Conservation (phyloP, 495 filamentous ascomycete species). For the Penicillium coprophilum region DNA sequence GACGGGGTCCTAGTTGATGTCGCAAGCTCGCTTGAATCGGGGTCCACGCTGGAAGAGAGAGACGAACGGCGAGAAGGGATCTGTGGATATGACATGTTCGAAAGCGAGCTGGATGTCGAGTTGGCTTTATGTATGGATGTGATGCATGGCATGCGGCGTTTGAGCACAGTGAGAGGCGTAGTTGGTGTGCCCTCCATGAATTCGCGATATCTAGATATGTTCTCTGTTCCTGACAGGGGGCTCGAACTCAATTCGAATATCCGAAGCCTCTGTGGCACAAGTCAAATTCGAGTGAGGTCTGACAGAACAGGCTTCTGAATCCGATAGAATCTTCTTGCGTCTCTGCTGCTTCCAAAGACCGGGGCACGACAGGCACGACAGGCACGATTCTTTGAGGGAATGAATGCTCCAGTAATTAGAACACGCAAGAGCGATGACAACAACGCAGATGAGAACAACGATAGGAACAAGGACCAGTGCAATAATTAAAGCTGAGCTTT, state of each 20-base stretch:
- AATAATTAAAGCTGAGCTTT: constrained; percentile 43
- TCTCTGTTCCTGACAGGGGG: constrained; percentile 19
- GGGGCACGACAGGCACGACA: constrained; percentile 15
- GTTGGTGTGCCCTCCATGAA: constrained; percentile 12
- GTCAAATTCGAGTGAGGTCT: neutral
- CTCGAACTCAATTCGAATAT: constrained; percentile 19
- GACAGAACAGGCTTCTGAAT: constrained; percentile 20
- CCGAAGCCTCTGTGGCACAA: constrained; percentile 23
- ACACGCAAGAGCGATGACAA: constrained; percentile 48
- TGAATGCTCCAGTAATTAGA: constrained; percentile 38
- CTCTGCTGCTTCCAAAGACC: constrained; percentile 11
- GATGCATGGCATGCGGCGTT: neutral
- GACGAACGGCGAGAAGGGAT: constrained; percentile 34
- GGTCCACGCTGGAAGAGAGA: constrained; percentile 12
- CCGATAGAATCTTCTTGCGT: constrained; percentile 22
- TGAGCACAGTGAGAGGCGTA: constrained; percentile 18
- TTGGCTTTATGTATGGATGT: constrained; percentile 7
- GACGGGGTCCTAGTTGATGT: constrained; percentile 33
- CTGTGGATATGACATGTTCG: constrained; percentile 22
- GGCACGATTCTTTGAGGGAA: constrained; percentile 6
- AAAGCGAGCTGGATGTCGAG: constrained; percentile 14
- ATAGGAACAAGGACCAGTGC: constrained; percentile 58
- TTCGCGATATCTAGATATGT: constrained; percentile 19
- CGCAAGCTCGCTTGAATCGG: constrained; percentile 13
- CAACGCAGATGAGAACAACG: constrained; percentile 43